Conservation (phyloP, 768 basidiomycete genomes). For the Suillus bovinus region DNA sequence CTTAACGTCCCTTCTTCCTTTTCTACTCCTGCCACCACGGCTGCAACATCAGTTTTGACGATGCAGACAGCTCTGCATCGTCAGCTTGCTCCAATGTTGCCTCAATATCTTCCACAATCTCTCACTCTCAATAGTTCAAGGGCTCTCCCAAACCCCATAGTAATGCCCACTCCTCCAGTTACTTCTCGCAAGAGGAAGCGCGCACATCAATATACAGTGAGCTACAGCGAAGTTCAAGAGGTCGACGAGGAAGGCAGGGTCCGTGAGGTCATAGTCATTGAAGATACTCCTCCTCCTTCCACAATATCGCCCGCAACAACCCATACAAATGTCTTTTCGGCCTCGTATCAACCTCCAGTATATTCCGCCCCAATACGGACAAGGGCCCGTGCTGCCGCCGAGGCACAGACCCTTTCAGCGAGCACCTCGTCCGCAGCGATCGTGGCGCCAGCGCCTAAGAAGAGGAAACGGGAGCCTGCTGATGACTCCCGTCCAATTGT, state of each 20-base stretch:
- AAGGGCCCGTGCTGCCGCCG: slow-evolving; percentile 82
- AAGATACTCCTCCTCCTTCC: slow-evolving; percentile 80
- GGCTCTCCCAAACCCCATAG: slow-evolving; percentile 46
- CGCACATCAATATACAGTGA: slow-evolving; percentile 76
- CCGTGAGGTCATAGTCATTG: slow-evolving; percentile 89
- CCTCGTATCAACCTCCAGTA: slow-evolving; percentile 76
- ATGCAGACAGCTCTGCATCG: slow-evolving; percentile 76
- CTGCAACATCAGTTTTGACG: slow-evolving; percentile 47
- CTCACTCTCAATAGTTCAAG: slow-evolving; percentile 44
- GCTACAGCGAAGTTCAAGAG: slow-evolving; percentile 88
- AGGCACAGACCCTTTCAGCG: slow-evolving; percentile 75
- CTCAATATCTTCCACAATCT: slow-evolving; percentile 66
- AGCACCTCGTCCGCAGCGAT: slow-evolving; percentile 62
- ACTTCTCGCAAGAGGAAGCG: slow-evolving; percentile 82
- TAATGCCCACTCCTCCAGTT: slow-evolving; percentile 71
- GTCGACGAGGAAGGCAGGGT: slow-evolving; percentile 76
- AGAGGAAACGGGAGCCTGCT: slow-evolving; percentile 75
- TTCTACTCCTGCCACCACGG: slow-evolving; percentile 48
- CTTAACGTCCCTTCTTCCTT: slow-evolving; percentile 20
- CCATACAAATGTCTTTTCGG: slow-evolving; percentile 69
- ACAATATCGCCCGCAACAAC: slow-evolving; percentile 77
- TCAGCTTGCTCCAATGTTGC: slow-evolving; percentile 58
- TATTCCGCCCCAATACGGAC: slow-evolving; percentile 80
- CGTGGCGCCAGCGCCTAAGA: slow-evolving; percentile 76
- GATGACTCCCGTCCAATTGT: slow-evolving; percentile 72